Base-by-base conservation (phyloP, 2,329 filamentous ascomycete genomes). In the Sphaerulina musiva region DNA sequence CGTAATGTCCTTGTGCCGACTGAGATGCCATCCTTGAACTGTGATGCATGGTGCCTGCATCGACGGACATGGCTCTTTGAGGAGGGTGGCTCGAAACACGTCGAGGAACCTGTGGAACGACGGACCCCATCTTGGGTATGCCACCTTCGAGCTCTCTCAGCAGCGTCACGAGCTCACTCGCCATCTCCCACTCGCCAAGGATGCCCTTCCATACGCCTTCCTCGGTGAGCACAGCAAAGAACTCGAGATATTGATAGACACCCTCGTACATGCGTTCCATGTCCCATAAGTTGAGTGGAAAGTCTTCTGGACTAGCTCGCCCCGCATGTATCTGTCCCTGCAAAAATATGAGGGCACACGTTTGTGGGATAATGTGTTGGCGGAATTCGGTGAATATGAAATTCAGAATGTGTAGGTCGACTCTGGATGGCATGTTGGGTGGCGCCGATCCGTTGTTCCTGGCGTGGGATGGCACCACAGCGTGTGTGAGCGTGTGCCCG, bases 191-290 rank as follows among this genome's bases (percentile, higher is more conserved):
- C 60, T 95, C 86, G 47, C 95, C 88, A 39, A 97, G 80, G 58
- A 95, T 85, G 41, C 83, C 80, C 59, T 95, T 88, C 76, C 89
- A 89, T 48, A 89, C 85, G 42, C 85, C 80, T 64, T 92, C 86
- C 66, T 95, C 91, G 0, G 89, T 90, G 29, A 95, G 81, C 0
- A 93, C 91, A 12, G 87, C 89, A 51, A 96, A 86, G 68, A 97
- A 95, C 64, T 96, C 91, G 1, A 97, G 81, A 67, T 95, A 95
- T 70, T 96, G 91, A 48, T 91, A 89, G 1, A 97, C 82, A 0
- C 92, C 92, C 66, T 97, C 92, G 69, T 95, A 95, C 55, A 95
- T 92, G 11, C 92, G 83, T 69, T 97, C 92, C 86, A 97, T 95
- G 65, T 97, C 92, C 92, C 92, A 97, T 45, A 90, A 80, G 64